These are phyloP conservation scores for Rickenella mellea DNA, from an alignment of 768 basidiomycete species.

Conservation along the genomic window DNA sequence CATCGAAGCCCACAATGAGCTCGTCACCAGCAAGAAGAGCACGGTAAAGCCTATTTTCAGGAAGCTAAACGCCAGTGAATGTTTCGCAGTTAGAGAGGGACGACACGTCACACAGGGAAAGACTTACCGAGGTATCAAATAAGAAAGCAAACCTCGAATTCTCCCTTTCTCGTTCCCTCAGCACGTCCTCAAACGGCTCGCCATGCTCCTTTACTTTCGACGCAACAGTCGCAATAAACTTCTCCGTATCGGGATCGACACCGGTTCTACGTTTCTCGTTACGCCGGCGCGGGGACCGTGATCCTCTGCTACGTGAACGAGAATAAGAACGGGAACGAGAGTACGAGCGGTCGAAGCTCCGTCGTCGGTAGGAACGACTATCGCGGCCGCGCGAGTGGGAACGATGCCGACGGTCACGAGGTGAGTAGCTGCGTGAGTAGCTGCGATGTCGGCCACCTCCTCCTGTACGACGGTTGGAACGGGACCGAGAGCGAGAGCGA, in stretches of 20 bases:
- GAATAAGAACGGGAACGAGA: constrained; percentile 25
- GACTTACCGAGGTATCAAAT: constrained; percentile 41
- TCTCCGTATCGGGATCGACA: constrained; percentile 59
- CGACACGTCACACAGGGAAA: constrained; percentile 2
- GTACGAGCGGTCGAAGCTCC: too few species aligned
- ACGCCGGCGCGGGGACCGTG: constrained; percentile 29
- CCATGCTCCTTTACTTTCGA: constrained; percentile 79
- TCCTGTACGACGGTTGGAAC: not conserved
- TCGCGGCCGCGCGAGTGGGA: too few species aligned
- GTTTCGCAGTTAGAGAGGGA: not conserved
- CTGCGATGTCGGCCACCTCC: constrained; percentile 7
- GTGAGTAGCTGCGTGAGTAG: constrained; percentile 31
- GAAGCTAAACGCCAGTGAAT: constrained; percentile 38
- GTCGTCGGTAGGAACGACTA: too few species aligned
- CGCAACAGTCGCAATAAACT: constrained; percentile 82
- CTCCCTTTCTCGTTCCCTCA: constrained; percentile 66
- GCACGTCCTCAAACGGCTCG: constrained; percentile 58
- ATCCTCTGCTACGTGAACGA: too few species aligned
- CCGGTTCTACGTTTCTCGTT: not conserved
- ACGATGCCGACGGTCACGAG: constrained; percentile 24
- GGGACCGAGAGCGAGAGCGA: constrained; percentile 35
- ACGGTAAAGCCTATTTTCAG: constrained; percentile 60
- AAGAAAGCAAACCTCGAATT: constrained; percentile 84
- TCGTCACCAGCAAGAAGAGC: constrained; percentile 54
- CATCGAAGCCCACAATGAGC: constrained; percentile 61